Base-by-base conservation (phyloP, 2,329 filamentous ascomycete genomes). In the Drechslera avenae region DNA sequence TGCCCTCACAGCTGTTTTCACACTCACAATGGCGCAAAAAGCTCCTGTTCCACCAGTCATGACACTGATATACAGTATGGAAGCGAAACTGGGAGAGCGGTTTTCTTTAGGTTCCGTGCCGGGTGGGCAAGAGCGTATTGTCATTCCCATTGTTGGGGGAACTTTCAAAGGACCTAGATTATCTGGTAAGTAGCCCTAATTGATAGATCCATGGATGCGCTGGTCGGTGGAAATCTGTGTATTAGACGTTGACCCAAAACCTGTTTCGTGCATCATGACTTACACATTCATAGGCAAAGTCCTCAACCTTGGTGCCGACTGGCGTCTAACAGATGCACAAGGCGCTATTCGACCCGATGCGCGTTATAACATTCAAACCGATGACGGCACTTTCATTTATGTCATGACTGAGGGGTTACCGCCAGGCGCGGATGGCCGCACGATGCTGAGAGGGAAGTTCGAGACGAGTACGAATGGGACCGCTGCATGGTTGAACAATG, bases 401-500 rank as follows among this genome's bases (percentile, higher is more conserved):
- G 59, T 75, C 8, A 62, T 64, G 54, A 73, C 72, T 1, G 60
- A 60, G 13, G 72, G 73, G 0, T 62, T 64, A 13, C 58, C 63
- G 5, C 60, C 64, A 13, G 42, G 19, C 16, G 43, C 61, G 3
- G 59, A 61, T 42, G 70, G 66, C 3, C 55, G 59, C 0, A 60
- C 71, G 19, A 62, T 74, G 57, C 19, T 75, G 49, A 52, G 70
- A 8, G 63, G 68, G 1, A 50, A 63, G 19, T 73, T 75, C 32
- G 72, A 75, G 50, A 73, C 72, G 6, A 63, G 64, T 2, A 56
- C 48, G 4, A 66, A 68, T 39, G 59, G 63, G 39, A 60, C 61
- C 6, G 73, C 72, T 45, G 66, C 68, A 30, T 75, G 72, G 73
- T 55, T 75, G 56, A 75, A 74, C 39, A 69, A 73, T 54, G 59